Evolutionary conservation across 2,329 filamentous ascomycete genomes (phyloP).

Genomic region (Coniochaeta ligniaria): DNA sequence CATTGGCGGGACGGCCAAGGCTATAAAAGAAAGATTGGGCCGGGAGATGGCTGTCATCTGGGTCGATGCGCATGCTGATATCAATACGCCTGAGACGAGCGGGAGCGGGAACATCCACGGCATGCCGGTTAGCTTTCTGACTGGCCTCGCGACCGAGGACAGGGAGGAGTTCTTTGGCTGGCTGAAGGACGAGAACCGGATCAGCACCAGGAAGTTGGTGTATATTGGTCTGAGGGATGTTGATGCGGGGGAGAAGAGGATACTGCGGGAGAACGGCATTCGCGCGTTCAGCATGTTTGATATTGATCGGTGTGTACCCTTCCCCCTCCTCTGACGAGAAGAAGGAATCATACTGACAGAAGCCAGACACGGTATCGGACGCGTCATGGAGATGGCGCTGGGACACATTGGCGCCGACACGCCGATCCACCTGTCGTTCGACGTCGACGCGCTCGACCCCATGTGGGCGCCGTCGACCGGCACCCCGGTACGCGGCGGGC

Average conservation of each 20-base stretch:
- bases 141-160: constrained; percentile 72
- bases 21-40: constrained; percentile 72
- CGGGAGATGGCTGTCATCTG: constrained; percentile 92
- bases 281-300: constrained; percentile 99
- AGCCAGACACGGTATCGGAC: constrained; percentile 81
- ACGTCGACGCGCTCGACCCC: constrained; percentile 93
- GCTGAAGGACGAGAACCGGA: constrained; percentile 64
- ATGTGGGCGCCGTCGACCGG: constrained; percentile 95
- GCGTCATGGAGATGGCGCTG: constrained; percentile 96
- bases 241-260: constrained; percentile 87
- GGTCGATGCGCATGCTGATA: constrained; percentile 97
- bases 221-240: constrained; percentile 96
- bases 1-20: constrained; percentile 79
- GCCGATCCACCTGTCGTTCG: constrained; percentile 94
- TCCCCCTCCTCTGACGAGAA: no score
- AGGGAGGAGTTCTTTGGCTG: constrained; percentile 81
- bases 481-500: constrained; percentile 84
- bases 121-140: constrained; percentile 92
- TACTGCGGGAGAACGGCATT: constrained; percentile 81
- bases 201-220: constrained; percentile 77
- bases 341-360: background rate
- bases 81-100: constrained; percentile 90
- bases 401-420: constrained; percentile 91
- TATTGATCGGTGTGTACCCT: constrained; percentile 65
- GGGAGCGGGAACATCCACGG: constrained; percentile 93